Base-by-base conservation (phyloP, 805 yeast genomes). In the Cyberlindnera amylophila region DNA sequence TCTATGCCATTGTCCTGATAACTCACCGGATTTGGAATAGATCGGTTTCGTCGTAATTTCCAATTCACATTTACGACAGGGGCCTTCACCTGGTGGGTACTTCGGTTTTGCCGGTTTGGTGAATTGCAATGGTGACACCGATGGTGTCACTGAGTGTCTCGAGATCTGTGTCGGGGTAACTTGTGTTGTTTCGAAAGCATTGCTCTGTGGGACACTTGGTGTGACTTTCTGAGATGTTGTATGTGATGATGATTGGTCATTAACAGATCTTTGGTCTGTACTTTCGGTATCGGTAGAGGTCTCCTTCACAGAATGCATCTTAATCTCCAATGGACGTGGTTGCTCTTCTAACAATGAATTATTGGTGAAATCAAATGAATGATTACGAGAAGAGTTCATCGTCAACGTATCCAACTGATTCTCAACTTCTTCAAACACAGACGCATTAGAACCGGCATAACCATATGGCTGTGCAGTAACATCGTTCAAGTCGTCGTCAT, bases 1-100 rank as follows among this genome's bases (percentile, higher is more conserved):
- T 31, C 95, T 72, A 59, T 93, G 99, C 98, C 98, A 93, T 59
- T 89, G 91, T 0, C 97, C 98, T 1, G 87, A 75, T 35, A 85
- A 66, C 55, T 82, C 89, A n/a, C 59, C 85, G 42, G 85, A 86
- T 52, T 81, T 84, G n/a, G 96, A 86, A 64, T 81, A 84, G 15
- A 91, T 84, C 0, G 93, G 72, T 56, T 82, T 86, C 1, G 79
- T 71, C 1, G 51, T 49, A 24, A 90, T 80, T n/a, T 63, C 68
- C 34, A 61, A 46, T 5, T 64, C 61, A 66, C 98, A 91, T 27
- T 74, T 70, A 44, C 97, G 78, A 61, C 98, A 91, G 13, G 89
- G 89, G 0, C 93, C 93, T 46, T 75, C 66, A 0, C 91, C 93
- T 0, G 89, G 75, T 4, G 74, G 70, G 42, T 62, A 63, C 38